phyloP scores from a whole-genome alignment of 2,329 filamentous ascomycete genomes.

The Talaromyces piceae region DNA sequence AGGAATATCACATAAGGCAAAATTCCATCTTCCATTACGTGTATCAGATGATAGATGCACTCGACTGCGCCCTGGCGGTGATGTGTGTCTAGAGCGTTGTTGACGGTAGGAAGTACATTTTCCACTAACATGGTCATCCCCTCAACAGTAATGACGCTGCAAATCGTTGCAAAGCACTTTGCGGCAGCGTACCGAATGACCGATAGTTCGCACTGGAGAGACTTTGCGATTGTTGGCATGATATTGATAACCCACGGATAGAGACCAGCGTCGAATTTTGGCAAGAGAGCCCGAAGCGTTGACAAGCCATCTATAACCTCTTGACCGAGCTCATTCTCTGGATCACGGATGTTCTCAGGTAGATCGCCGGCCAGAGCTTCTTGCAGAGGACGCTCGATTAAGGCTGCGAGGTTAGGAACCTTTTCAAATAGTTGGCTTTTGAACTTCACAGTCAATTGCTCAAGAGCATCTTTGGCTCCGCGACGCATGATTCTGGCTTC shows the following conservation, averaged over 20 bases:
- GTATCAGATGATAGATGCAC: constrained; percentile 91
- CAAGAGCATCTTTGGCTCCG: constrained; percentile 87
- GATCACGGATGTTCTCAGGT: constrained; percentile 64
- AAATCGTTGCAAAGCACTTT: constrained; percentile 94
- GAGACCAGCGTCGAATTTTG: constrained; percentile 70
- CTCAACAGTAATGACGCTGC: constrained; percentile 89
- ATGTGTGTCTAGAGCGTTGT: constrained; percentile 78
- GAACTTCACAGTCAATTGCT: constrained; percentile 75
- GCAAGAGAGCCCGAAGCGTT: constrained; percentile 82
- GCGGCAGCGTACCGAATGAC: constrained; percentile 95
- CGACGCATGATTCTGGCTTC: constrained; percentile 83
- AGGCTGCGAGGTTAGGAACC: constrained; percentile 69
- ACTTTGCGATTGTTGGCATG: constrained; percentile 78
- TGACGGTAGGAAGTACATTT: constrained; percentile 84
- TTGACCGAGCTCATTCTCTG: constrained; percentile 72
- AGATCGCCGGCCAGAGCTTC: constrained; percentile 66
- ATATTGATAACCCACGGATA: constrained; percentile 75
- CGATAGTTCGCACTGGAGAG: constrained; percentile 77
- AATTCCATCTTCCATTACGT: constrained; percentile 95
- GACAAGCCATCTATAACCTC: constrained; percentile 92
- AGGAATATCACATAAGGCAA: constrained; percentile 98
- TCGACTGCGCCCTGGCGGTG: constrained; percentile 91
- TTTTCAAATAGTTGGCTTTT: constrained; percentile 69
- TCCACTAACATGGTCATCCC: constrained; percentile 96
- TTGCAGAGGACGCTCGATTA: constrained; percentile 75